These are phyloP conservation scores for Plasmodium adleri DNA, from an alignment of 169 alveolate species.

Conservation along the genomic window DNA sequence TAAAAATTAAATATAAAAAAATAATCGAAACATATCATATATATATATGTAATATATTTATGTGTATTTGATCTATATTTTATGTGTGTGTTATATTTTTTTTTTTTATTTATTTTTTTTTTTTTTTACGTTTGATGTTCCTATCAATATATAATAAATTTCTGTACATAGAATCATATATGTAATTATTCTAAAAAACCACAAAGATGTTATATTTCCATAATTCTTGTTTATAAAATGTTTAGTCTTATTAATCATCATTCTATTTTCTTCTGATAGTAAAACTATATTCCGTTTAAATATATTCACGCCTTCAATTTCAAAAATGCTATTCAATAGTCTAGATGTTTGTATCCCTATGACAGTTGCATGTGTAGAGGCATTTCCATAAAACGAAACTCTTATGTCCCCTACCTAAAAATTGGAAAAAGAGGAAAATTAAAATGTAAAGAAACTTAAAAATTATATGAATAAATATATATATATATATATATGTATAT, in stretches of 20 bases:
- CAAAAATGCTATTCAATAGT: conserved; percentile 58
- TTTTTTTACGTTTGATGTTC: conserved; percentile 28
- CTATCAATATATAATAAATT: conserved; percentile 27
- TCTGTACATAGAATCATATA: conserved; percentile 23
- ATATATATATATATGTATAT: too few relatives aligned
- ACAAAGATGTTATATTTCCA: conserved; percentile 47
- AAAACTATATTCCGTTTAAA: conserved; percentile 27
- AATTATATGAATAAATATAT: too few relatives aligned
- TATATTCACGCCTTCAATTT: conserved; percentile 60
- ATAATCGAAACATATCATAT: background rate
- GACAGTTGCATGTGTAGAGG: conserved; percentile 73
- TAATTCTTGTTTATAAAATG: conserved; percentile 62
- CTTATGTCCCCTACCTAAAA: conserved; percentile 68
- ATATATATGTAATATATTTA: background rate
- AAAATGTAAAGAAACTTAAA: too few relatives aligned
- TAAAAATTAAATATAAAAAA: conserved; percentile 2
- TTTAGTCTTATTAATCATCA: conserved; percentile 68
- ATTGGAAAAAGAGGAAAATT: background rate
- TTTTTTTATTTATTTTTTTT: background rate
- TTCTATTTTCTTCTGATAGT: conserved; percentile 69
- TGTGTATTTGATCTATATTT: too few relatives aligned
- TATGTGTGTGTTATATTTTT: background rate
- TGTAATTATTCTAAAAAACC: conserved; percentile 64
- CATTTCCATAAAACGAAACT: conserved; percentile 66
- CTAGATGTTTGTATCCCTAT: conserved; percentile 58